Conservation (phyloP, 495 filamentous ascomycete genomes). For the Lophium mytilinum region DNA sequence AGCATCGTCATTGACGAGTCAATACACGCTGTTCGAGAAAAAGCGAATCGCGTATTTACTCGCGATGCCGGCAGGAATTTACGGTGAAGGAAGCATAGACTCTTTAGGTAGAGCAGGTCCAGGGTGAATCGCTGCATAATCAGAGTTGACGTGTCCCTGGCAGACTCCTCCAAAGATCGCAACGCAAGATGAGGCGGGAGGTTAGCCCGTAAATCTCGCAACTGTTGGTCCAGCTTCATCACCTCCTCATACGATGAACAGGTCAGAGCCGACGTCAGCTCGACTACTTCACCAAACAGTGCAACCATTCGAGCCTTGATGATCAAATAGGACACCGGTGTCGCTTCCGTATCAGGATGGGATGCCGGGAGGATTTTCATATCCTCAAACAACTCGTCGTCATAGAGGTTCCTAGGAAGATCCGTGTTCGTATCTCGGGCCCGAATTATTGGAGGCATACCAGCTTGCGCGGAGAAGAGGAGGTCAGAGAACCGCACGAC, state of each 20-base stretch:
- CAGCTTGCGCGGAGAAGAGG: slow-evolving; percentile 83
- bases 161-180: slow-evolving; percentile 61
- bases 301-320: slow-evolving; percentile 61
- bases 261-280: slow-evolving; percentile 41
- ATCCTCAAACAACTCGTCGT: slow-evolving; percentile 83
- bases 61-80: slow-evolving; percentile 67
- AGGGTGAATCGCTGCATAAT: slow-evolving; percentile 77
- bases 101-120: slow-evolving; percentile 75
- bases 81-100: slow-evolving; percentile 74
- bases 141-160: slow-evolving; percentile 63
- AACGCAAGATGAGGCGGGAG: slow-evolving; percentile 65
- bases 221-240: slow-evolving; percentile 60
- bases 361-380: slow-evolving; percentile 68
- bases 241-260: slow-evolving; percentile 67
- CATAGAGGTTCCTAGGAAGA: slow-evolving; percentile 80
- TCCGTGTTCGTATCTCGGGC: slow-evolving; percentile 75
- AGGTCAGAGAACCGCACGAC: slow-evolving; percentile 75
- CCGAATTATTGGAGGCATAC: slow-evolving; percentile 83
- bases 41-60: slow-evolving; percentile 64
- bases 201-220: slow-evolving; percentile 58
- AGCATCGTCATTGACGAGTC: slow-evolving; percentile 71
- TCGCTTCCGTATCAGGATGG: slow-evolving; percentile 66
- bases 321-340: slow-evolving; percentile 83
- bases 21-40: slow-evolving; percentile 74
- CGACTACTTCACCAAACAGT: slow-evolving; percentile 53